These are phyloP conservation scores for Cucumis melo DNA, from an alignment of 306 rosid genomes.

Conservation along the genomic window DNA sequence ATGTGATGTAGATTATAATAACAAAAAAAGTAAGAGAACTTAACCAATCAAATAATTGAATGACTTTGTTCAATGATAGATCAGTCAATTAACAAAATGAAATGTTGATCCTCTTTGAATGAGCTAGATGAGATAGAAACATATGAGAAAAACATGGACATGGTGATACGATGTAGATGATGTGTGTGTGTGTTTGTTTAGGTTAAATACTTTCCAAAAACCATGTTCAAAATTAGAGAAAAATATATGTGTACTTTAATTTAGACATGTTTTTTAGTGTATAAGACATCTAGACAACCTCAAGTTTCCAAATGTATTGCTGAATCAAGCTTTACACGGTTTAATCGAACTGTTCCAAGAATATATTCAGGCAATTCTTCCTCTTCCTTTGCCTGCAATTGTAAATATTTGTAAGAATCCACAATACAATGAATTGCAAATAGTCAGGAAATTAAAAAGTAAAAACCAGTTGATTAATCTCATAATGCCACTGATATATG, in stretches of 20 bases:
- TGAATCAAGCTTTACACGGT: constrained; percentile 50
- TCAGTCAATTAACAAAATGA: not conserved
- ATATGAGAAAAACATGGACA: not conserved
- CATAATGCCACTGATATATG: not conserved
- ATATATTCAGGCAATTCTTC: constrained; percentile 70
- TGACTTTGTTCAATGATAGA: not conserved
- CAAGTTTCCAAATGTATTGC: constrained; percentile 38
- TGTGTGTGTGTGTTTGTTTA: too few species aligned
- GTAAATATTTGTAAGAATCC: not conserved
- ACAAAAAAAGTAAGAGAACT: not conserved
- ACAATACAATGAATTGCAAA: not conserved
- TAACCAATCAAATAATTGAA: not conserved
- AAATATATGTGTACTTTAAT: too few species aligned
- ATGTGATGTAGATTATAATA: not conserved
- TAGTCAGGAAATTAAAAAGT: not conserved
- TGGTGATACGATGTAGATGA: too few species aligned
- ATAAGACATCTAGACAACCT: too few species aligned
- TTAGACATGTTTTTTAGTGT: too few species aligned
- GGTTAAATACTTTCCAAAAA: not conserved
- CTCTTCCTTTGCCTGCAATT: constrained; percentile 65
- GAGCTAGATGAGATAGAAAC: not conserved
- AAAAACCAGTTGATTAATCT: not conserved
- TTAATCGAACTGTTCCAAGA: constrained; percentile 81
- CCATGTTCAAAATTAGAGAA: not conserved
- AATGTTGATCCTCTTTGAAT: not conserved